Percentiles rank a stretch among this genome's conserved stretches.
Conservation (phyloP, 306 rosid genomes). For the Canavalia ensiformis region DNA sequence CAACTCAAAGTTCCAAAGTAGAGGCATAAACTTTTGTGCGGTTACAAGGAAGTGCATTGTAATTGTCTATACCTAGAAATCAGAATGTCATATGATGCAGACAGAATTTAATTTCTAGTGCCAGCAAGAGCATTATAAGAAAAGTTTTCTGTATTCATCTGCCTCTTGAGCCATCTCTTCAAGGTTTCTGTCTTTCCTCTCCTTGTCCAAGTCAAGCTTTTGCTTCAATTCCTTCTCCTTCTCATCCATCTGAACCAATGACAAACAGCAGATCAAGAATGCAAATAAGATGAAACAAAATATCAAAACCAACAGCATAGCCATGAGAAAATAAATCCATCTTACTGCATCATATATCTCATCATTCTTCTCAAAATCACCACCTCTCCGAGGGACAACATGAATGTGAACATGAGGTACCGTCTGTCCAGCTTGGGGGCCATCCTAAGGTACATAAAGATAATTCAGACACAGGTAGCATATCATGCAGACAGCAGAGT, state of each 20-base stretch:
- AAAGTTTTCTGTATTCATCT: conserved; percentile 81
- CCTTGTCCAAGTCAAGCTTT: conserved; percentile 86
- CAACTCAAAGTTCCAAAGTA: conserved; percentile 24
- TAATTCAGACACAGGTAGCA: conserved; percentile 17
- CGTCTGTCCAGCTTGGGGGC: conserved; percentile 91
- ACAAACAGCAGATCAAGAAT: conserved; percentile 19
- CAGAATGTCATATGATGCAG: conserved; percentile 16
- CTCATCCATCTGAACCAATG: conserved; percentile 71
- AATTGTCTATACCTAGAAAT: conserved; percentile 31
- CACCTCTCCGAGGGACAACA: conserved; percentile 75
- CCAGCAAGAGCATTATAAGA: conserved; percentile 46
- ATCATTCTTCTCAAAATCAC: conserved; percentile 85
- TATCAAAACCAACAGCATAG: conserved; percentile 14
- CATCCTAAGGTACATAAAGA: conserved; percentile 70
- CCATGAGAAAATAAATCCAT: conserved; percentile 5
- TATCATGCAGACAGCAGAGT: conserved; percentile 18
- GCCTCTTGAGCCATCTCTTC: conserved; percentile 90
- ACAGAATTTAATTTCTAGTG: conserved; percentile 27
- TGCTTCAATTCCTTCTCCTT: conserved; percentile 82
- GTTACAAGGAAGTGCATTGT: conserved; percentile 19
- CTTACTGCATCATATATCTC: conserved; percentile 92
- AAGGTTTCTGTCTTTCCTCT: conserved; percentile 75
- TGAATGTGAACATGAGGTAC: conserved; percentile 98
- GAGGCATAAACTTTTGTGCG: not conserved
- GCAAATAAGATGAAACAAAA: conserved; percentile 28